phyloP scores from a whole-genome alignment of 2,329 filamentous ascomycete species.

The Septoria petroselini region DNA sequence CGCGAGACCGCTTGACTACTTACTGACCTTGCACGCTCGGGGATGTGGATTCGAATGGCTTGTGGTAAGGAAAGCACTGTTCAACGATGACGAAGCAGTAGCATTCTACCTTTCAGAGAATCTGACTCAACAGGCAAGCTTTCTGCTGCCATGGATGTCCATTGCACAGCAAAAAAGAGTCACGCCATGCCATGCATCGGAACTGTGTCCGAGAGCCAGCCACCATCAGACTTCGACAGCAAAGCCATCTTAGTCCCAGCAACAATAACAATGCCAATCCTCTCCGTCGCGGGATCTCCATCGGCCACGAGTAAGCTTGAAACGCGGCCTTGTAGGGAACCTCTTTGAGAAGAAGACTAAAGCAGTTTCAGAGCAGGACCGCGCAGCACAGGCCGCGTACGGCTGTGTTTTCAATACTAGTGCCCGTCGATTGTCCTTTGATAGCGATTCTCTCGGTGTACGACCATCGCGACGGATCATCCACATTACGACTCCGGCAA shows the following conservation, averaged over 20 bases:
- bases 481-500: slow-evolving; percentile 1
- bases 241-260: neutral
- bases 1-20: neutral
- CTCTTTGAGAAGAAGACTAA: neutral
- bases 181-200: neutral
- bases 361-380: neutral
- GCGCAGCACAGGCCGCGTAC: slow-evolving; percentile 11
- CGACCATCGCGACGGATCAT: neutral
- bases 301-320: neutral
- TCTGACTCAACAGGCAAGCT: neutral
- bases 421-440: slow-evolving; percentile 9
- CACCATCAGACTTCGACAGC: too few species aligned
- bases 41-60: too few species aligned
- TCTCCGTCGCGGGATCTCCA: neutral
- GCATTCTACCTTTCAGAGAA: neutral
- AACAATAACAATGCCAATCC: neutral
- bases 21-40: neutral
- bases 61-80: neutral
- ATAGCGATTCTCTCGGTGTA: neutral
- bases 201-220: neutral
- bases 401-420: slow-evolving; percentile 2
- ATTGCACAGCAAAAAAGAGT: neutral
- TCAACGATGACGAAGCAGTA: slow-evolving; percentile 1
- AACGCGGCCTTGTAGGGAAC: neutral
- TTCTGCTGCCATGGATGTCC: neutral